Evolutionary conservation across 2,329 filamentous ascomycete genomes (phyloP), one percentile per base, ranked within the genome.

Genomic region (Aspergillus puulaauensis): DNA sequence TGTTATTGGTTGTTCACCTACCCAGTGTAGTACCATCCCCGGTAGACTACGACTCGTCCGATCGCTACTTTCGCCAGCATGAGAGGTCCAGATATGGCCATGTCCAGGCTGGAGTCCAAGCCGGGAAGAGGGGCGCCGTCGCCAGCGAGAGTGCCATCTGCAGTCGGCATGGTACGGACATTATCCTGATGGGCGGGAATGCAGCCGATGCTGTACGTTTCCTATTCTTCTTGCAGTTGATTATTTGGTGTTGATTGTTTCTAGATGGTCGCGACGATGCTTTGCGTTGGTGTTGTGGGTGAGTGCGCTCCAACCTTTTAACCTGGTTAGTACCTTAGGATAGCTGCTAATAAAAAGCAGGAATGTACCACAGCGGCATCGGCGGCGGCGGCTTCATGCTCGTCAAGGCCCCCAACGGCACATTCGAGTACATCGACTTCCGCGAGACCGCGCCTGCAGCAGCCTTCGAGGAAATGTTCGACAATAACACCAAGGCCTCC

Each of bases 301-400:
- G 68, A 66, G 72, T 68, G 14, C 45, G 21, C 23, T 17, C 3
- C 21, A 23, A 4, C n/a, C 15, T 48, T 9, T 31, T 31, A 31
- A 11, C 27, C 27, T 31, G 9, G 8, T 31, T 4, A 31, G 8
- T 31, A 21, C 27, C 51, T 23, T 50, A 7, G 27, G 2, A 21
- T 8, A 8, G 12, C 15, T 41, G 8, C 44, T 31, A 31, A 54
- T 15, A 40, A 17, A 21, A 9, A 17, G n/a, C 35, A 81, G 79
- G 83, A 56, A 90, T 90, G 86, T 90, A 91, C 65, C 90, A 93
- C 71, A 80, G 77, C 41, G 93, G 93, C 15, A 89, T 97, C 58
- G 93, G 90, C 19, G 93, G 93, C 6, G 93, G 93, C 41, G 93
- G 93, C 2, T 98, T 98, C 75, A 90, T 92, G 82, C 80, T 96